Conservation (phyloP, 169 alveolate genomes). For the Amoebophrya sp. region DNA sequence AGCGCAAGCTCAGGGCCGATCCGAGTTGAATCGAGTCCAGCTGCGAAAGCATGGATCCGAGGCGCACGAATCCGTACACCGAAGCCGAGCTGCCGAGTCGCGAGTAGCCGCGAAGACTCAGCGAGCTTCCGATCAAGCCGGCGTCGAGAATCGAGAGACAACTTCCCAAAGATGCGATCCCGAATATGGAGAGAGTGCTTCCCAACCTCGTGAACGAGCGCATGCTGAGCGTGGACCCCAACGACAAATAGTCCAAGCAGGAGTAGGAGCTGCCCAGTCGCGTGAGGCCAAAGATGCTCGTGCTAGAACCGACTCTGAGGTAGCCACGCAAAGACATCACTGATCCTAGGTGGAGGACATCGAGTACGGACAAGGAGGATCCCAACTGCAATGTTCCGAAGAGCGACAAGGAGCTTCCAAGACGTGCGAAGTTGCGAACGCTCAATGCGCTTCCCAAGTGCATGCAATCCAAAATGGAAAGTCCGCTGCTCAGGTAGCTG, state of each 20-base stretch:
- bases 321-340: conserved; percentile 6
- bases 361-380: conserved; percentile 26
- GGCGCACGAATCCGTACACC: conserved; percentile 35
- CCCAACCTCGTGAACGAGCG: conserved; percentile 10
- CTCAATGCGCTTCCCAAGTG: conserved; percentile 23
- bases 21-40: conserved; percentile 36
- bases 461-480: conserved; percentile 34
- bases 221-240: neutral
- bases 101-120: conserved; percentile 30
- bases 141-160: conserved; percentile 17
- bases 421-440: conserved; percentile 25
- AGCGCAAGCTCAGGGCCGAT: conserved; percentile 8
- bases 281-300: conserved; percentile 33
- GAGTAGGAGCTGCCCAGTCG: conserved; percentile 29
- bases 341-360: conserved; percentile 31
- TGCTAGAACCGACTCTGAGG: neutral
- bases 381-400: conserved; percentile 43
- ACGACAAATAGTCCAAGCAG: conserved; percentile 17
- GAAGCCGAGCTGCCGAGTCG: conserved; percentile 28
- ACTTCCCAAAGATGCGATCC: neutral
- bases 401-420: neutral
- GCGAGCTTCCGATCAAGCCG: conserved; percentile 23
- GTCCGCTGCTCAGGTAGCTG: conserved; percentile 17
- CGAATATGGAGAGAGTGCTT: neutral
- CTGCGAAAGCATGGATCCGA: conserved; percentile 23